phyloP scores from a whole-genome alignment of 192 early-diverging fungal genomes.

The Anaeromyces robustus region DNA sequence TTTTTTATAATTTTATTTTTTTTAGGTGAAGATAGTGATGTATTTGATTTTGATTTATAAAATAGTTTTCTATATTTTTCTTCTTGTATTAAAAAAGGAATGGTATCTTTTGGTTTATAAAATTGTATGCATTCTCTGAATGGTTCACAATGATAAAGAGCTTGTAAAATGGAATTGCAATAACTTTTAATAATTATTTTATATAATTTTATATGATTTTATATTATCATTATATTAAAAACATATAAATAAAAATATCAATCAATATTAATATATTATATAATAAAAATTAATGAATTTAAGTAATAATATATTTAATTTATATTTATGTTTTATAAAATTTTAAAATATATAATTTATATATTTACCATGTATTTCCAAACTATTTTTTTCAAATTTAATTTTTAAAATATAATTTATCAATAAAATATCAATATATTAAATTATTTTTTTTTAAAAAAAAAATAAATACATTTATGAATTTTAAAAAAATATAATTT shows the following conservation, averaged over 20 bases:
- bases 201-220: not conserved
- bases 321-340: no score
- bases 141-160: constrained; percentile 83
- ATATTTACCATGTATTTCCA: constrained; percentile 71
- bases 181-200: constrained; percentile 37
- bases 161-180: constrained; percentile 89
- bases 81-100: not conserved
- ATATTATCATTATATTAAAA: no score
- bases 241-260: no score
- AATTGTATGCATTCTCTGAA: constrained; percentile 74
- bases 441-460: no score
- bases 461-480: no score
- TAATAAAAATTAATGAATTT: no score
- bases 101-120: not conserved
- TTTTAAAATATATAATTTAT: not conserved
- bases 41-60: not conserved
- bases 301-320: no score
- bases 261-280: no score
- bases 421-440: no score
- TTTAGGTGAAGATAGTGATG: not conserved
- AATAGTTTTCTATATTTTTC: not conserved
- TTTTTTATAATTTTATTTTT: constrained; percentile 6
- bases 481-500: not conserved
- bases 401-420: no score
- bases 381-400: constrained; percentile 39